phyloP scores from a whole-genome alignment of 2,329 filamentous ascomycete genomes.

The Scedosporium aurantiacum region DNA sequence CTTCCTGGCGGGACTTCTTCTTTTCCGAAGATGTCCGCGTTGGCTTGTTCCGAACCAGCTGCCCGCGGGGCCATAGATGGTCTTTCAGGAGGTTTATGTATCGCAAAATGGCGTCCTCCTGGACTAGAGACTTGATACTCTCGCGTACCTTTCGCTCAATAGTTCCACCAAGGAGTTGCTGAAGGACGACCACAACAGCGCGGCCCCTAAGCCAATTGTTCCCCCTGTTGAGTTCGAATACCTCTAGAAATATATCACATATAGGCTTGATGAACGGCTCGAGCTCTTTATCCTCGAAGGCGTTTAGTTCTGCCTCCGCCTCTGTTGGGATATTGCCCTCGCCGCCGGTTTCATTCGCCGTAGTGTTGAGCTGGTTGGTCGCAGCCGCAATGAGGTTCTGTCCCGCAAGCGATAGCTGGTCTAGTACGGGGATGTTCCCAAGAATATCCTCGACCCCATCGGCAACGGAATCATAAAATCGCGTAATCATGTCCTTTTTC shows the following conservation, averaged over 20 bases:
- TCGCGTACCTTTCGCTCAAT: constrained; percentile 94
- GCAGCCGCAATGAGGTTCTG: constrained; percentile 81
- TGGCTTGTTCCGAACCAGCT: constrained; percentile 35
- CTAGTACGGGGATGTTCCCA: constrained; percentile 88
- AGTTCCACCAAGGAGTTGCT: constrained; percentile 89
- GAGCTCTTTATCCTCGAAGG: constrained; percentile 79
- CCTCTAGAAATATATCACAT: constrained; percentile 91
- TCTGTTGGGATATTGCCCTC: constrained; percentile 50
- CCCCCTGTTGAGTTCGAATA: constrained; percentile 86
- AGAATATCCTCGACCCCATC: constrained; percentile 98
- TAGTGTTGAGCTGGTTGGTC: constrained; percentile 49
- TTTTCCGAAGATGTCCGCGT: constrained; percentile 62
- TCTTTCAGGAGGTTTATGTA: constrained; percentile 67
- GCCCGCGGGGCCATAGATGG: constrained; percentile 70
- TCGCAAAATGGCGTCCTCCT: constrained; percentile 67
- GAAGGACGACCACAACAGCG: constrained; percentile 89
- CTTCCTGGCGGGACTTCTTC: constrained; percentile 71
- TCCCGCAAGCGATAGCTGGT: constrained; percentile 84
- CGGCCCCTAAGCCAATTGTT: constrained; percentile 96
- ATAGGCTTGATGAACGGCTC: constrained; percentile 98
- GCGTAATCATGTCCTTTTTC: constrained; percentile 80
- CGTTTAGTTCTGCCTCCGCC: constrained; percentile 86
- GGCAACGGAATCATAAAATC: constrained; percentile 91
- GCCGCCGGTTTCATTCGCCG: constrained; percentile 40
- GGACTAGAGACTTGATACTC: constrained; percentile 58